Evolutionary conservation across 345 rosid genomes (phyloP), one percentile per base, ranked within the genome.

Genomic region (Salix arbutifolia): DNA sequence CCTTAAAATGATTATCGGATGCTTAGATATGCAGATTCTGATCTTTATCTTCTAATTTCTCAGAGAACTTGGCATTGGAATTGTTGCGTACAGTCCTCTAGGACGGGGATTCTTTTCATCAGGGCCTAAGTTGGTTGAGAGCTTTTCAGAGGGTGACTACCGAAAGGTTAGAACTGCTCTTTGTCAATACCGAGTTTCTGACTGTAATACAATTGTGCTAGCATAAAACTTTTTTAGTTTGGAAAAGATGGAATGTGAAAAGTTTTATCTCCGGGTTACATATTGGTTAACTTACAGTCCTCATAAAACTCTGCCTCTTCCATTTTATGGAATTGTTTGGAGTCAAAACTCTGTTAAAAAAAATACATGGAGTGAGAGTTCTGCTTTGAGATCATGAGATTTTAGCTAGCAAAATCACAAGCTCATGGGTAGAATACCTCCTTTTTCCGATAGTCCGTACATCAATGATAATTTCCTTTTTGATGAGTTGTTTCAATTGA

Each of bases 51-150:
- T 35, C 16, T 38, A 44, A 30, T 61, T 86, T 42, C 44, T 16
- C 38, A 87, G 94, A 85, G 92, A 92, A 70, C 93, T 90, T 69
- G 93, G 93, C 65, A 91, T 89, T 13, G 90, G 93, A 8, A 87
- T 91, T 77, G 96, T 89, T 52, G 86, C 90, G 1, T 91, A 89
- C 73, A 85, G 96, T 78, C 91, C 92, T 53, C 71, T 91, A 5
- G 93, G 93, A 61, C 80, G 91, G 64, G 94, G 92, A 6, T 91
- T 91, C 86, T 77, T 91, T 2, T 85, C 91, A 56, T 60, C 80
- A 4, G 92, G 97, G 74, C 79, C 92, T 28, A 88, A 90, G 67
- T 21, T 92, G 30, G 61, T 82, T 74, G 91, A 89, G 56, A 83
- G 70, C 40, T 26, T 92, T 0, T 69, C 80, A 0, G 56, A 86